Percentiles rank a stretch among this genome's conserved stretches.
phyloP scores from a whole-genome alignment of 1,284 basidiomycete species.

The Leccinum subfulvum region DNA sequence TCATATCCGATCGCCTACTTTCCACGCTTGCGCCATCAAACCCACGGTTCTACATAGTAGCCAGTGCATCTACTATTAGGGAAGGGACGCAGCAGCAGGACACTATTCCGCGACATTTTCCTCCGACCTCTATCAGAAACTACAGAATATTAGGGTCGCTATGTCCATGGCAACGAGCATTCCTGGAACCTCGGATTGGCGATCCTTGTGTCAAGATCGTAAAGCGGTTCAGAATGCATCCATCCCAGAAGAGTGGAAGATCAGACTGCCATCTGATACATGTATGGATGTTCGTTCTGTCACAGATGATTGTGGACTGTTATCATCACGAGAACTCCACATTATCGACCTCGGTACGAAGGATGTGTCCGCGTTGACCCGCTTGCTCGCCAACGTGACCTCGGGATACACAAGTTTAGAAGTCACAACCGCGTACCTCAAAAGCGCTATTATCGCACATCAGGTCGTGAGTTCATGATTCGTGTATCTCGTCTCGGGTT shows the following conservation, averaged over 20 bases:
- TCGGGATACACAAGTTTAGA: constrained; percentile 52
- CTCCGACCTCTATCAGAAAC: background rate
- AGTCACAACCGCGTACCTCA: constrained; percentile 75
- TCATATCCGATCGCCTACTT: background rate
- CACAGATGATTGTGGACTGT: constrained; percentile 58
- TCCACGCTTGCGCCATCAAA: background rate
- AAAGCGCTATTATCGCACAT: constrained; percentile 78
- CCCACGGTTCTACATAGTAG: background rate
- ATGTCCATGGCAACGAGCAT: background rate
- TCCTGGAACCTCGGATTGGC: constrained; percentile 16
- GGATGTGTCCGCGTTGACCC: constrained; percentile 30
- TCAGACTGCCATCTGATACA: constrained; percentile 39
- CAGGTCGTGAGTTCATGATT: constrained; percentile 59
- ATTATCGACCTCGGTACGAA: constrained; percentile 56
- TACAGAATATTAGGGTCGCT: background rate
- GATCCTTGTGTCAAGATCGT: constrained; percentile 19
- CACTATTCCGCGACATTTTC: background rate
- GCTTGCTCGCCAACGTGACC: constrained; percentile 40
- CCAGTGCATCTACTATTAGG: background rate
- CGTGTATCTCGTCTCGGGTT: background rate
- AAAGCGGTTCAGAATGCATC: constrained; percentile 25
- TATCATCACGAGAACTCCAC: constrained; percentile 59
- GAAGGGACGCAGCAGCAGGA: background rate
- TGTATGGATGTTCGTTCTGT: constrained; percentile 54
- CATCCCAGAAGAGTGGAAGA: constrained; percentile 26